Conservation (phyloP, 2,329 filamentous ascomycete genomes). For the Colletotrichum somersetense region DNA sequence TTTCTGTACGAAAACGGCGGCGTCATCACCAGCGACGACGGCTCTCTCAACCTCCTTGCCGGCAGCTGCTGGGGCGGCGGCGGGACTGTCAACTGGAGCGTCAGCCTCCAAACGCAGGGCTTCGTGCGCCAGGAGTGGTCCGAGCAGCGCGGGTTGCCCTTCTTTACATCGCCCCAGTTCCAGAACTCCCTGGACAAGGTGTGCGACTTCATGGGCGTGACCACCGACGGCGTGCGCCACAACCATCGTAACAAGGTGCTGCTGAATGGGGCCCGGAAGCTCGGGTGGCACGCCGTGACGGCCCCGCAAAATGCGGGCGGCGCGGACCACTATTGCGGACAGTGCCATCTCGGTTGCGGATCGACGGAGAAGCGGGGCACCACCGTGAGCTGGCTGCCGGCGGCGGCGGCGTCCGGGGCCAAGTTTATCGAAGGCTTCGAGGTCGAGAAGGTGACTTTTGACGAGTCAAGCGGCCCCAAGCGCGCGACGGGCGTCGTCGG, state of each 20-base stretch:
- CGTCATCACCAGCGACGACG: conserved; percentile 66
- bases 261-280: conserved; percentile 79
- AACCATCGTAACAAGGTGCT: conserved; percentile 79
- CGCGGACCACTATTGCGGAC: conserved; percentile 79
- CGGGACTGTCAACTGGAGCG: conserved; percentile 89
- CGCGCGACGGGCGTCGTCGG: conserved; percentile 80
- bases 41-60: conserved; percentile 70
- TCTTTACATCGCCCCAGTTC: conserved; percentile 81
- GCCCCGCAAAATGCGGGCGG: conserved; percentile 86
- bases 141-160: conserved; percentile 70
- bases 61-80: conserved; percentile 87
- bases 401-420: conserved; percentile 82
- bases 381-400: conserved; percentile 80
- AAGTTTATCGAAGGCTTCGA: conserved; percentile 87
- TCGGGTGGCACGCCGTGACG: conserved; percentile 77
- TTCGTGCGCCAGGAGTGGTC: conserved; percentile 88
- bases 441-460: conserved; percentile 78
- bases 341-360: conserved; percentile 71
- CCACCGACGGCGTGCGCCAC: conserved; percentile 74
- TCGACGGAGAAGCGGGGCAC: conserved; percentile 84
- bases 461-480: conserved; percentile 60
- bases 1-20: conserved; percentile 80
- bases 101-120: conserved; percentile 74
- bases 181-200: conserved; percentile 85
- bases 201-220: conserved; percentile 82